Evolutionary conservation across 1,284 basidiomycete species (phyloP).

Genomic region (Moniliophthora roreri): DNA sequence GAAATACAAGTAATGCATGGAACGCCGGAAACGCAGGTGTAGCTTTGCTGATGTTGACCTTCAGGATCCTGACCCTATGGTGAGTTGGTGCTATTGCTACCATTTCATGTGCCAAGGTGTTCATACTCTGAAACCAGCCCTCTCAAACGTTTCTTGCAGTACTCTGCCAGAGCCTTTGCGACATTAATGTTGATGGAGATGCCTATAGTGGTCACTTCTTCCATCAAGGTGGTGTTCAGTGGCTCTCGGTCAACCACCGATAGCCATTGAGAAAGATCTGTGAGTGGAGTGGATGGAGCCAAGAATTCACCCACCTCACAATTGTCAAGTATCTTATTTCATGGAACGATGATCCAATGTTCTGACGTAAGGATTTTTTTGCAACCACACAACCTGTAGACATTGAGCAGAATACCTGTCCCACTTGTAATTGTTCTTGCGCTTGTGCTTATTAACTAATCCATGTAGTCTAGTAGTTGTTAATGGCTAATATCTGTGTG

Average conservation of each 20-base stretch:
- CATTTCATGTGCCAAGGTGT: conserved; percentile 7
- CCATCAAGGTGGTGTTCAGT: conserved; percentile 26
- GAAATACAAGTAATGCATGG: no score
- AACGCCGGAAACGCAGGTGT: no score
- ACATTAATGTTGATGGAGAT: conserved; percentile 25
- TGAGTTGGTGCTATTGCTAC: conserved; percentile 22
- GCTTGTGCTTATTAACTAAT: no score
- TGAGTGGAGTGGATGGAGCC: conserved; percentile 36
- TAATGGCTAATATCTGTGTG: no score
- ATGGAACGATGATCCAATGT: conserved; percentile 29
- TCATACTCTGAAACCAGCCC: no score
- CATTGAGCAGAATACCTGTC: no score
- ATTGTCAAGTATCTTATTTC: conserved; percentile 36
- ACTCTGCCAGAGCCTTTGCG: conserved; percentile 31
- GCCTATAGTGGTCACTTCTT: conserved; percentile 32
- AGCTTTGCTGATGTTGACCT: no score
- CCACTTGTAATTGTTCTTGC: no score
- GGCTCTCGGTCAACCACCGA: conserved; percentile 21
- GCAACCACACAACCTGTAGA: no score
- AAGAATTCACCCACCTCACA: conserved; percentile 28
- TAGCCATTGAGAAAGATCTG: conserved; percentile 28
- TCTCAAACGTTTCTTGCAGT: conserved; percentile 14
- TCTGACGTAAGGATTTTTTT: conserved; percentile 28
- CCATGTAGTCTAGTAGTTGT: no score
- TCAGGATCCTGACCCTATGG: conserved; percentile 17